These are phyloP conservation scores for Camelina laxa DNA, from an alignment of 345 rosid species.

Conservation along the genomic window DNA sequence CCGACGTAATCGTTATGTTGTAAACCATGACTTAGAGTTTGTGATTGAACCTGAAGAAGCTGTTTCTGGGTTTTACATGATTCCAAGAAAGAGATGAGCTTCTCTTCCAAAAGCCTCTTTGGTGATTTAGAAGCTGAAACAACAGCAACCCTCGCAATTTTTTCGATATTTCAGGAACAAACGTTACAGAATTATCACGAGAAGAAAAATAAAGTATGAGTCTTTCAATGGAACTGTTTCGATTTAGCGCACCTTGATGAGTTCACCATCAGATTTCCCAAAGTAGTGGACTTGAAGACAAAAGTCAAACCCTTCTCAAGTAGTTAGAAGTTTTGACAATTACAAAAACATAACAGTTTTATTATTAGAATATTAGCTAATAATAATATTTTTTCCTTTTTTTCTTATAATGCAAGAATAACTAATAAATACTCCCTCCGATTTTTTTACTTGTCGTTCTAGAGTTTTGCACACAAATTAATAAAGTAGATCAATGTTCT, in stretches of 20 bases:
- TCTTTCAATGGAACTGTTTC: not conserved
- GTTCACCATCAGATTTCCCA: not conserved
- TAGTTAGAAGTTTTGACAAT: not conserved
- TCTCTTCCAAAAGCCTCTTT: slow-evolving; percentile 58
- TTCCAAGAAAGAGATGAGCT: slow-evolving; percentile 55
- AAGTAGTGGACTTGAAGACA: not conserved
- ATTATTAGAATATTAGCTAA: too few species aligned
- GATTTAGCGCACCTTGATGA: slow-evolving; percentile 19
- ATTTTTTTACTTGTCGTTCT: too few species aligned
- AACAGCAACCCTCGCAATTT: slow-evolving; percentile 48
- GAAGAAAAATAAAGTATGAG: not conserved
- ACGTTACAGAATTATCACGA: not conserved
- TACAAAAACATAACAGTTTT: too few species aligned
- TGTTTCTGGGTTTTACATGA: slow-evolving; percentile 66
- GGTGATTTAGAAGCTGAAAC: slow-evolving; percentile 40
- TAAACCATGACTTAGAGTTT: slow-evolving; percentile 49
- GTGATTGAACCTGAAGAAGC: slow-evolving; percentile 66
- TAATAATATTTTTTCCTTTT: too few species aligned
- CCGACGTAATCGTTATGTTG: slow-evolving; percentile 47
- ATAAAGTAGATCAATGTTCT: too few species aligned
- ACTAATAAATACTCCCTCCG: too few species aligned
- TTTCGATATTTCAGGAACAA: slow-evolving; percentile 25
- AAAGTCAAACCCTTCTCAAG: slow-evolving; percentile 18
- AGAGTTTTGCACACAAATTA: too few species aligned
- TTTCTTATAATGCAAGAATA: too few species aligned